phyloP scores from a whole-genome alignment of 2,329 filamentous ascomycete species.

The Epichloe elymi region DNA sequence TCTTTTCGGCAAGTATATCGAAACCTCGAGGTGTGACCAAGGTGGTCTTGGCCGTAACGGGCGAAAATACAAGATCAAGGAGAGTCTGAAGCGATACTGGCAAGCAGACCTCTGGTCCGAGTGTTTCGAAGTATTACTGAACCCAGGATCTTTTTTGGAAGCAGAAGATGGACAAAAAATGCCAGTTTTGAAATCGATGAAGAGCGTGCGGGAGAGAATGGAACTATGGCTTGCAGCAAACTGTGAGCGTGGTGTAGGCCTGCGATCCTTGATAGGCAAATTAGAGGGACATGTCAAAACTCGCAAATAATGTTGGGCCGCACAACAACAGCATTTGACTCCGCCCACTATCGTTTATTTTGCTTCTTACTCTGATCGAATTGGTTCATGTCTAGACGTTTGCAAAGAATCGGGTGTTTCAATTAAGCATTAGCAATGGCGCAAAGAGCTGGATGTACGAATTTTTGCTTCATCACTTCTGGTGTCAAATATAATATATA shows the following conservation, averaged over 20 bases:
- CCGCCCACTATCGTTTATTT: no score
- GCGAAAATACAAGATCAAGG: slow-evolving; percentile 66
- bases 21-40: slow-evolving; percentile 49
- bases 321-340: background rate
- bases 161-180: slow-evolving; percentile 53
- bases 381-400: no score
- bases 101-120: slow-evolving; percentile 81
- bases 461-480: background rate
- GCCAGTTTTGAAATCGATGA: slow-evolving; percentile 63
- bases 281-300: slow-evolving; percentile 37
- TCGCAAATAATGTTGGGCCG: slow-evolving; percentile 14
- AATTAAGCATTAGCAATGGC: background rate
- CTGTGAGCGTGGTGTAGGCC: slow-evolving; percentile 64
- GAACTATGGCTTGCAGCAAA: slow-evolving; percentile 70
- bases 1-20: slow-evolving; percentile 90
- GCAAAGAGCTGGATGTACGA: background rate
- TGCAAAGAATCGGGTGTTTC: background rate
- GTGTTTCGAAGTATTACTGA: slow-evolving; percentile 75
- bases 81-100: slow-evolving; percentile 89
- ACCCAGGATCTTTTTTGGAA: slow-evolving; percentile 56
- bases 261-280: slow-evolving; percentile 57
- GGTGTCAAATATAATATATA: background rate
- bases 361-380: no score
- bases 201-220: slow-evolving; percentile 60
- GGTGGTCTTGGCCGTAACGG: slow-evolving; percentile 43